Percentiles rank a stretch among this genome's conserved stretches.
Evolutionary conservation across 371 early-diverging fungal species (phyloP).

Genomic region (Mucor saturninus): DNA sequence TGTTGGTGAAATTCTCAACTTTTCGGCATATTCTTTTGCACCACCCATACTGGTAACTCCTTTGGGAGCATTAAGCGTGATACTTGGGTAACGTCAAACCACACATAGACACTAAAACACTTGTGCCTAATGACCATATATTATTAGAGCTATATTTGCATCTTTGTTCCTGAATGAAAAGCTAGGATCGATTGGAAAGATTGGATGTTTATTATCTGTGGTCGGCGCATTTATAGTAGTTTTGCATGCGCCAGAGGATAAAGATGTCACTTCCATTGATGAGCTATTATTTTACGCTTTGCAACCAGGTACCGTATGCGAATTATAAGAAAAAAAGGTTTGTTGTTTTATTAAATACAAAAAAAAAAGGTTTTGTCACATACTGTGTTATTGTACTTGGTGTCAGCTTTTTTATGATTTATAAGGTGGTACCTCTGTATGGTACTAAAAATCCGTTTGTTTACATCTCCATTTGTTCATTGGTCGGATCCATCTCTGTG

Average conservation of each 20-base stretch:
- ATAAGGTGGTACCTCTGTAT: conserved; percentile 74
- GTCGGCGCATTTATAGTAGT: conserved; percentile 91
- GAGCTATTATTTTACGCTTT: conserved; percentile 66
- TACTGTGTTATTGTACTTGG: conserved; percentile 74
- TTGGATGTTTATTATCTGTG: conserved; percentile 89
- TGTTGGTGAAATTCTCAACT: conserved; percentile 89
- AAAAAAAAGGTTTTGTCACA: conserved; percentile 69
- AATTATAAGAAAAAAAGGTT: background rate
- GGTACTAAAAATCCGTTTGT: conserved; percentile 83
- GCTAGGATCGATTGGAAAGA: conserved; percentile 76
- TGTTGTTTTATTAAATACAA: background rate
- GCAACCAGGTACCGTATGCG: conserved; percentile 3
- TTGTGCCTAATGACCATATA: conserved; percentile 42
- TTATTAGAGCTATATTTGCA: conserved; percentile 41
- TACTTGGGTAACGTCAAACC: conserved; percentile 63
- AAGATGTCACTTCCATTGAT: conserved; percentile 65
- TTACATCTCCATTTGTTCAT: conserved; percentile 89
- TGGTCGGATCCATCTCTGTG: conserved; percentile 89
- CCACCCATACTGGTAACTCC: conserved; percentile 95
- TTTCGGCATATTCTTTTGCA: conserved; percentile 92
- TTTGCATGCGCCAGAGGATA: conserved; percentile 86
- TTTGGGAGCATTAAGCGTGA: conserved; percentile 86
- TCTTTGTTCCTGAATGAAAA: conserved; percentile 71
- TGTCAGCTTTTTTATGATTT: conserved; percentile 76
- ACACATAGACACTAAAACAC: too few relatives aligned